phyloP scores from a whole-genome alignment of 768 basidiomycete genomes.

The Tubosaeta sp. region DNA sequence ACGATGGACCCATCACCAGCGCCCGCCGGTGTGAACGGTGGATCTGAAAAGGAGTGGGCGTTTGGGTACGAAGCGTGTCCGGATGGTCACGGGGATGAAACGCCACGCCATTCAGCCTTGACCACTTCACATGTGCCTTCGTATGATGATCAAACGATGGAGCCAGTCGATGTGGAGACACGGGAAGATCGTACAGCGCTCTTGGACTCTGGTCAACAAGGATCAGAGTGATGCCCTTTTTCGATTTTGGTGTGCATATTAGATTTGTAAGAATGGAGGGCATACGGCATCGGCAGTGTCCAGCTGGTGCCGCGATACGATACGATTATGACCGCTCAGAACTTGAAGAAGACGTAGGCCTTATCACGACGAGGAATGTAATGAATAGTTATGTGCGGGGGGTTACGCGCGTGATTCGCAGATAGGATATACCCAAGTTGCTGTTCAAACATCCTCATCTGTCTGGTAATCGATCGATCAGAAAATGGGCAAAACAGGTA shows the following conservation, averaged over 20 bases:
- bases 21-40: constrained; percentile 29
- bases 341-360: not conserved
- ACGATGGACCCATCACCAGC: constrained; percentile 26
- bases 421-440: not conserved
- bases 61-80: constrained; percentile 40
- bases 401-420: not conserved
- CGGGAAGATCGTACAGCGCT: constrained; percentile 27
- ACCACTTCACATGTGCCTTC: constrained; percentile 19
- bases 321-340: constrained; percentile 9
- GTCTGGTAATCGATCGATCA: not conserved
- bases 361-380: not conserved
- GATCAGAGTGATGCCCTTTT: constrained; percentile 10
- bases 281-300: not conserved
- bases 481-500: not conserved
- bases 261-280: constrained; percentile 4
- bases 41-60: constrained; percentile 34
- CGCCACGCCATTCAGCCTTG: constrained; percentile 41
- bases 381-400: constrained; percentile 1
- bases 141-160: constrained; percentile 23
- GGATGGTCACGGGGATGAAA: constrained; percentile 36
- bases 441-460: not conserved
- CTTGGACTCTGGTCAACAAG: constrained; percentile 14
- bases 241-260: constrained; percentile 4
- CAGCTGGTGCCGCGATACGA: constrained; percentile 2
- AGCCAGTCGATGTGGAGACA: constrained; percentile 17